Evolutionary conservation across 305 asterid species (phyloP), one percentile per base, ranked within the genome.

Genomic region (Fraxinus platypoda): DNA sequence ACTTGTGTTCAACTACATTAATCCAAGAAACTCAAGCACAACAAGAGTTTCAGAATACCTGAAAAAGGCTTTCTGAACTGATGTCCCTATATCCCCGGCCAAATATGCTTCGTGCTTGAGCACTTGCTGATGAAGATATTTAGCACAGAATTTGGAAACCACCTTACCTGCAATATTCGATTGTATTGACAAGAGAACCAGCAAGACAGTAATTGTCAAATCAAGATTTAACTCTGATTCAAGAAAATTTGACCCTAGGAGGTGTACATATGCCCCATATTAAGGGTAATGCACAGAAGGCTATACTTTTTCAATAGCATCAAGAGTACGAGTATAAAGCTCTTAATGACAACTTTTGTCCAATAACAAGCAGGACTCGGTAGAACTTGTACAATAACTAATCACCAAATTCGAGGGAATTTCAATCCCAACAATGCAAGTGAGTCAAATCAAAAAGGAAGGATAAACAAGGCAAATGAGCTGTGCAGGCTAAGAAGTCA

Each of bases 61-160:
- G 92, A 94, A 95, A 87, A 91, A 95, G 15, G 97, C 88, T 86
- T 89, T 95, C 81, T 89, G 92, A 78, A 93, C 90, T 21, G 99
- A 88, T 78, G 97, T 91, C 88, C 97, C 98, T 78, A 94, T 79
- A 85, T 93, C 98, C 79, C 97, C 98, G 73, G 92, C 85, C 17
- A 79, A 83, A 87, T 95, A 95, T 73, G 98, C 93, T 87, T 94
- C 98, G 81, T 92, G 91, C 89, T 93, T 94, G 86, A 93, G 93
- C 88, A 95, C 93, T 89, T 94, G 97, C 78, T 91, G 97, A 86
- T 95, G 99, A 86, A 95, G 99, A 85, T 83, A 93, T 91, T 95
- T 95, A 41, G 98, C 97, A 87, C 97, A 94, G 89, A 95, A 95
- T 87, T 94, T 95, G 86, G 99, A 95, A 26, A 95, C 99, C 77